A percentile compares a stretch with the other conserved stretches of the same genome.
phyloP scores from a whole-genome alignment of 768 basidiomycete genomes.

The Coprinellus micaceus region DNA sequence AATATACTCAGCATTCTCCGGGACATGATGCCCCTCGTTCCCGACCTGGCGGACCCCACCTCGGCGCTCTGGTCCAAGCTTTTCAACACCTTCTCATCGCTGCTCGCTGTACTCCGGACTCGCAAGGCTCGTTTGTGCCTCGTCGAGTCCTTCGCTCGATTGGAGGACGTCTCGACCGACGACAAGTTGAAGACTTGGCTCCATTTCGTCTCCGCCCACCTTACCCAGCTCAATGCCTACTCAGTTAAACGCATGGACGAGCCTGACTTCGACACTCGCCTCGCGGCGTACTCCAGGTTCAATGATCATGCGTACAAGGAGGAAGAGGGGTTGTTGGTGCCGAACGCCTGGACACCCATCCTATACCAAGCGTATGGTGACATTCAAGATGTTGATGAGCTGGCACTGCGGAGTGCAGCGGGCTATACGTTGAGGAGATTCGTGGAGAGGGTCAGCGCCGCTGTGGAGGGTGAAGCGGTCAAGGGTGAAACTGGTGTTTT shows the following conservation, averaged over 20 bases:
- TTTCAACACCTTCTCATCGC: slow-evolving; percentile 64
- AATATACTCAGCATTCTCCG: slow-evolving; percentile 72
- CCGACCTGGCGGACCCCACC: slow-evolving; percentile 47
- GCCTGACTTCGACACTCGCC: slow-evolving; percentile 86
- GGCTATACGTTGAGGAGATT: slow-evolving; percentile 75
- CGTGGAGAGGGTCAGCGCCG: slow-evolving; percentile 53
- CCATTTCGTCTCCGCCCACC: slow-evolving; percentile 25
- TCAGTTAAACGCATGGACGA: slow-evolving; percentile 81
- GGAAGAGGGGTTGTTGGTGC: slow-evolving; percentile 29
- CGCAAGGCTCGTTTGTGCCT: slow-evolving; percentile 70
- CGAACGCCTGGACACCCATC: slow-evolving; percentile 74
- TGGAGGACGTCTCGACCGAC: slow-evolving; percentile 30
- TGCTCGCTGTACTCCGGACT: slow-evolving; percentile 75
- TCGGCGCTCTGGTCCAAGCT: slow-evolving; percentile 47
- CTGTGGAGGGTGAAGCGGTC: neutral
- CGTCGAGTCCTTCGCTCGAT: slow-evolving; percentile 55
- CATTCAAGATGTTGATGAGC: slow-evolving; percentile 85
- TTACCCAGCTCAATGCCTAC: slow-evolving; percentile 73
- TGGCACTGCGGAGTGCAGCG: slow-evolving; percentile 81
- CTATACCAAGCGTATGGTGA: slow-evolving; percentile 80
- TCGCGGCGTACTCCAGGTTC: slow-evolving; percentile 68
- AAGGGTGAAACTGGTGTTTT: slow-evolving; percentile 4
- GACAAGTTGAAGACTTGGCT: slow-evolving; percentile 34
- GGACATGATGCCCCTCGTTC: slow-evolving; percentile 63
- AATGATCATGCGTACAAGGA: slow-evolving; percentile 61